Percentiles rank a stretch among this genome's conserved stretches.
These are phyloP conservation scores for Amanita jacksonii DNA, from an alignment of 768 basidiomycete genomes.

Conservation along the genomic window DNA sequence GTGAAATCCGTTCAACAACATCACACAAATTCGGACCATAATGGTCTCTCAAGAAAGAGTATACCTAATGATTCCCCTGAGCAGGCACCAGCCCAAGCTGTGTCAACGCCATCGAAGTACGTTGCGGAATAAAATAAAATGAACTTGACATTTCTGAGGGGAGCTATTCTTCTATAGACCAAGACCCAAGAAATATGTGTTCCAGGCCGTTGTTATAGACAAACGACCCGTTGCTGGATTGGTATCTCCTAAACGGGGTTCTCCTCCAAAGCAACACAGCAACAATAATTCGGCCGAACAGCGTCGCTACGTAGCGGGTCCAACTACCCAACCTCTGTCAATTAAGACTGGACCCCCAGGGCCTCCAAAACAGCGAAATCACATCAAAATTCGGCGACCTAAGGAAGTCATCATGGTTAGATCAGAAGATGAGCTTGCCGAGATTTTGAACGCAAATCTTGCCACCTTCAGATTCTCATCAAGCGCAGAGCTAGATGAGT, in stretches of 20 bases:
- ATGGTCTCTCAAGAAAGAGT: too few species aligned
- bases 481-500: neutral
- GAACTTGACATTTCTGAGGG: too few species aligned
- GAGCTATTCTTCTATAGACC: neutral
- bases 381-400: neutral
- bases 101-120: too few species aligned
- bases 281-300: neutral
- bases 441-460: neutral
- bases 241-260: neutral
- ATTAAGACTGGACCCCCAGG: neutral
- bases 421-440: neutral
- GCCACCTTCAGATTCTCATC: neutral
- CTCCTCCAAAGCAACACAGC: neutral
- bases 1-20: too few species aligned
- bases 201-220: slow-evolving; percentile 2
- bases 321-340: too few species aligned
- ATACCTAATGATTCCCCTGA: too few species aligned
- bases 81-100: too few species aligned
- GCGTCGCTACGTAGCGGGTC: too few species aligned
- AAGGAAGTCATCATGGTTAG: neutral
- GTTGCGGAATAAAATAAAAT: too few species aligned
- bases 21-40: too few species aligned
- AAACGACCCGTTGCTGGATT: neutral
- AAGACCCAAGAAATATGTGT: neutral
- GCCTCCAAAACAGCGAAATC: neutral